These are phyloP conservation scores for Boletus vermiculosoides DNA, from an alignment of 768 basidiomycete species.

Conservation along the genomic window DNA sequence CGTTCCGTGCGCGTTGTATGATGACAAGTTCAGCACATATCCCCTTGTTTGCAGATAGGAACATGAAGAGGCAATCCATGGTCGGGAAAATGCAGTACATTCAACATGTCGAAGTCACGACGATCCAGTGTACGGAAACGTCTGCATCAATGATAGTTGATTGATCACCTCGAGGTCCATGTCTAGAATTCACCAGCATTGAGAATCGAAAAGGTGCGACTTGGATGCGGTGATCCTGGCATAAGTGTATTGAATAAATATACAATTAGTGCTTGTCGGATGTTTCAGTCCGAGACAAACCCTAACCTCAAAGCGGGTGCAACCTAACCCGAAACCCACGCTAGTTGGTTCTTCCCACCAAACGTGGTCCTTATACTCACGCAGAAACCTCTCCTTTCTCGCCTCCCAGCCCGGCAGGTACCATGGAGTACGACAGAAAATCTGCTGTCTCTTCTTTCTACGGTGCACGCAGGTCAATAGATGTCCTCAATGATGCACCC, in stretches of 20 bases:
- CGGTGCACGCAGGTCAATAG: slow-evolving; percentile 58
- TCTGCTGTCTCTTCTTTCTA: slow-evolving; percentile 82
- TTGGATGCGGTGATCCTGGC: no score
- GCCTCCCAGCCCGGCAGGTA: slow-evolving; percentile 1
- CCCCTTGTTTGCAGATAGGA: not conserved
- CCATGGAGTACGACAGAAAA: slow-evolving; percentile 77
- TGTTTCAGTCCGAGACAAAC: slow-evolving; percentile 15
- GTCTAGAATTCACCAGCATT: not conserved
- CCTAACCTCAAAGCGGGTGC: slow-evolving; percentile 24
- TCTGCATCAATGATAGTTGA: not conserved
- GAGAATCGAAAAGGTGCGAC: not conserved
- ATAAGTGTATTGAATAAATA: not conserved
- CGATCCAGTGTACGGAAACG: not conserved
- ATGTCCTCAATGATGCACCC: slow-evolving; percentile 55
- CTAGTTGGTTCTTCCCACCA: slow-evolving; percentile 13
- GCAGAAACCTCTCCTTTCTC: slow-evolving; percentile 2
- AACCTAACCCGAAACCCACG: slow-evolving; percentile 1
- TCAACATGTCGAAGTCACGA: not conserved
- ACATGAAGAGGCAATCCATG: not conserved
- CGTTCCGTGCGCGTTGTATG: not conserved
- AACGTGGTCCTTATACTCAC: not conserved
- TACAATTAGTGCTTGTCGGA: no score
- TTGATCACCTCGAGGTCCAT: not conserved
- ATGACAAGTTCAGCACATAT: not conserved
- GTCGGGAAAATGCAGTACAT: not conserved